Conservation (phyloP, 2,329 filamentous ascomycete species). For the Elsinoe ampelina region DNA sequence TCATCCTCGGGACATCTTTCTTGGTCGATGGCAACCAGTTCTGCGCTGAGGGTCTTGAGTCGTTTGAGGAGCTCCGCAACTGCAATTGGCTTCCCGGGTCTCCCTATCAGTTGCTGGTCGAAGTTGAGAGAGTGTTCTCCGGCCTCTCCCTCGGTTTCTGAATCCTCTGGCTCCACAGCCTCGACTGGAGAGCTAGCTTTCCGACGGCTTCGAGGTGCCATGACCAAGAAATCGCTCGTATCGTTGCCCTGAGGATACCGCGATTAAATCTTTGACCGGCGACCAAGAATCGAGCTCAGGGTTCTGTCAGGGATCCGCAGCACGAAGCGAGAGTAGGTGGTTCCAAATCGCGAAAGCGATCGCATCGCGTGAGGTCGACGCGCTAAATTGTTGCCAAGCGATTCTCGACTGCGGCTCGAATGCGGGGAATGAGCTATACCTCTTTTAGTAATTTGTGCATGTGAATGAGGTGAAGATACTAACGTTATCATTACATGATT, state of each 20-base stretch:
- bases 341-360: slow-evolving; percentile 2
- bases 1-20: slow-evolving; percentile 76
- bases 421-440: slow-evolving; percentile 5
- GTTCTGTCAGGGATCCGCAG: not conserved
- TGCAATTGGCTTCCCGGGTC: slow-evolving; percentile 78
- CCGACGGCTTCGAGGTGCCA: slow-evolving; percentile 15
- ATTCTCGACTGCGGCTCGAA: slow-evolving; percentile 1
- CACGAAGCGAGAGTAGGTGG: not conserved
- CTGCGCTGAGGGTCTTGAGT: slow-evolving; percentile 69
- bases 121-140: slow-evolving; percentile 51
- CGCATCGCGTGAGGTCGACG: not conserved
- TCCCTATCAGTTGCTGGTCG: slow-evolving; percentile 81
- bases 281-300: not conserved
- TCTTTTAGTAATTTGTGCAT: not conserved
- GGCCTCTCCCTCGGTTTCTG: slow-evolving; percentile 14
- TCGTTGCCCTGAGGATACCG: too few relatives aligned
- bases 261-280: not conserved
- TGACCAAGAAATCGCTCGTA: not conserved
- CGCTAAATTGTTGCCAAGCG: slow-evolving; percentile 8
- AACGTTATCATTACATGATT: too few relatives aligned
- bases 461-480: too few relatives aligned
- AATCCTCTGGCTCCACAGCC: slow-evolving; percentile 9
- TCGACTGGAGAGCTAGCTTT: slow-evolving; percentile 14
- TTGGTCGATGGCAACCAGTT: slow-evolving; percentile 79
- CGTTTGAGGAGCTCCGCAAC: slow-evolving; percentile 73